A percentile compares a stretch with the other conserved stretches of the same genome.
Conservation (phyloP, 371 early-diverging fungal species). For the Dinochytrium kinnereticum region DNA sequence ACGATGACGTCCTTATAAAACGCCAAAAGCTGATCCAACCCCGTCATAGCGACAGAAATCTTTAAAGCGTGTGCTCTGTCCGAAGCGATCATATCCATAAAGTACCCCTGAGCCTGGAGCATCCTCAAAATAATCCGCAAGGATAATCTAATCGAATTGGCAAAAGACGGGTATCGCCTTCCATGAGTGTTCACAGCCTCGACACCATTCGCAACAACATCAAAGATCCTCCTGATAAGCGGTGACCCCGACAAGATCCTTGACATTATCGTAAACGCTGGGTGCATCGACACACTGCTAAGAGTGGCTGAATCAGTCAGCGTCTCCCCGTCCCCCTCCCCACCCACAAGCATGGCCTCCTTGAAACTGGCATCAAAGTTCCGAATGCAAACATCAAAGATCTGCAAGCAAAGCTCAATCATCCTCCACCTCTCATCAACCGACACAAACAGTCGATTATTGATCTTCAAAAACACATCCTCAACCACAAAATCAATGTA, state of each 20-base stretch:
- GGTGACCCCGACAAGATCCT: conserved; percentile 79
- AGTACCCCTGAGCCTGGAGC: conserved; percentile 67
- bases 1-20: conserved; percentile 69
- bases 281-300: conserved; percentile 56
- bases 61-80: conserved; percentile 14
- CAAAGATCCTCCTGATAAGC: conserved; percentile 69
- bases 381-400: conserved; percentile 79
- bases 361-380: conserved; percentile 69
- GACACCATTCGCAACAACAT: conserved; percentile 66
- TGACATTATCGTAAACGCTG: conserved; percentile 83
- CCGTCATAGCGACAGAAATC: conserved; percentile 53
- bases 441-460: conserved; percentile 68
- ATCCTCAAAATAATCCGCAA: conserved; percentile 69
- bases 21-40: conserved; percentile 80
- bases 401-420: conserved; percentile 70
- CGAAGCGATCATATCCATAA: conserved; percentile 68
- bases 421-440: conserved; percentile 80
- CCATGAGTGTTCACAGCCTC: conserved; percentile 56
- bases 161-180: conserved; percentile 27
- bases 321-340: not conserved
- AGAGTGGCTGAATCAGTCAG: not conserved
- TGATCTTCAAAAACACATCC: conserved; percentile 74
- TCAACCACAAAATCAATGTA: conserved; percentile 84
- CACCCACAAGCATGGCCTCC: not conserved
- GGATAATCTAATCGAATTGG: conserved; percentile 51